These are phyloP conservation scores for Colletotrichum incanum DNA, from an alignment of 2,329 filamentous ascomycete species.

Conservation along the genomic window DNA sequence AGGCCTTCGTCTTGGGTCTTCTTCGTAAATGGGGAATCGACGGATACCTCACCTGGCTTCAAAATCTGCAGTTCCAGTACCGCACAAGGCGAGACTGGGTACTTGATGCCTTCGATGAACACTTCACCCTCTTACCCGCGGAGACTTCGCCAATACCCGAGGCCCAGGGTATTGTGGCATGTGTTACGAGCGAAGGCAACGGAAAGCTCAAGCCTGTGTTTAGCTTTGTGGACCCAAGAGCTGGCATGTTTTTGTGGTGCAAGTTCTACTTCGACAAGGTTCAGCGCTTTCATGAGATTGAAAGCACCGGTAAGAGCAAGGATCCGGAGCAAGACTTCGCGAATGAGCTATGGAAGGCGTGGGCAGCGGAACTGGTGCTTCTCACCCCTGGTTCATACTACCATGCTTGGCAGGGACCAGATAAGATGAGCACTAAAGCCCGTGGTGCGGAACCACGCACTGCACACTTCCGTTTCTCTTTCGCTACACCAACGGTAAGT, in stretches of 20 bases:
- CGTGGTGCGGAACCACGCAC: constrained; percentile 46
- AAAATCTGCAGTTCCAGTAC: constrained; percentile 78
- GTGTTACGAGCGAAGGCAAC: constrained; percentile 21
- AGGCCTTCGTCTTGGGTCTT: constrained; percentile 55
- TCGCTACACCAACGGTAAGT: constrained; percentile 50
- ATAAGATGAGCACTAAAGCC: constrained; percentile 47
- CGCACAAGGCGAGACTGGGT: constrained; percentile 77
- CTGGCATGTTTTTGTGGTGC: constrained; percentile 54
- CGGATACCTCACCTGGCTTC: constrained; percentile 83
- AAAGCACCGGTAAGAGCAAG: neutral
- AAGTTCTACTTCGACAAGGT: constrained; percentile 49
- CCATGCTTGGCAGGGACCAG: constrained; percentile 50
- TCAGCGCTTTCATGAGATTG: constrained; percentile 46
- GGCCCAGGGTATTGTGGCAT: constrained; percentile 46
- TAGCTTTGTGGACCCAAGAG: constrained; percentile 49
- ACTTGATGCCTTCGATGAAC: constrained; percentile 65
- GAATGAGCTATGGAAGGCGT: constrained; percentile 45
- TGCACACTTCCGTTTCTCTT: constrained; percentile 49
- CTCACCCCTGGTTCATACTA: constrained; percentile 53
- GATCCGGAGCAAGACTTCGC: constrained; percentile 49
- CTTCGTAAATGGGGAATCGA: constrained; percentile 79
- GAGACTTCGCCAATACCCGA: constrained; percentile 40
- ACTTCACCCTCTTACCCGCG: constrained; percentile 45
- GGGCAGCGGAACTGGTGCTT: constrained; percentile 46
- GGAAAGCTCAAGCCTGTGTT: constrained; percentile 46